Conservation (phyloP, 2,329 filamentous ascomycete species). For the Alternaria sp. region DNA sequence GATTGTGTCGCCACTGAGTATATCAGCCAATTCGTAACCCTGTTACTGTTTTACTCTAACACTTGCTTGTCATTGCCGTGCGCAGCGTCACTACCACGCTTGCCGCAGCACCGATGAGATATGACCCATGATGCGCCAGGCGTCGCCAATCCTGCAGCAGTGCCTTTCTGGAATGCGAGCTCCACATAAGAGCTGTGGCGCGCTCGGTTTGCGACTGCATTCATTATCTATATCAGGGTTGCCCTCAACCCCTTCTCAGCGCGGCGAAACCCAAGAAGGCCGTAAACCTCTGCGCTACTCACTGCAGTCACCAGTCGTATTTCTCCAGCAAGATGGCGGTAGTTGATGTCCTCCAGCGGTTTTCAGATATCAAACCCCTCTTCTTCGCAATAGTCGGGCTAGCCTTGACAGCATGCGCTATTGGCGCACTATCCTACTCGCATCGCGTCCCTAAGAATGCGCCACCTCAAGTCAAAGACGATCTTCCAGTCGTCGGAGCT, state of each 20-base stretch:
- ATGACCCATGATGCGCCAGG: not conserved
- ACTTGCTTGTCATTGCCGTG: not conserved
- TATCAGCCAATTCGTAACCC: not conserved
- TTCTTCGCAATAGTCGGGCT: conserved; percentile 16
- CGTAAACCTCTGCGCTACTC: not conserved
- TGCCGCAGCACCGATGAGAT: not conserved
- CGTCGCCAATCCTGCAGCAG: not conserved
- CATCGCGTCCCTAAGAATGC: conserved; percentile 30
- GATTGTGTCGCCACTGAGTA: not conserved
- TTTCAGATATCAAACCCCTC: conserved; percentile 13
- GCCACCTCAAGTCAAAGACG: conserved; percentile 25
- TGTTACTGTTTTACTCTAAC: not conserved
- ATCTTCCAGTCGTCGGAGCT: conserved; percentile 53
- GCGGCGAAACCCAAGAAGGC: not conserved
- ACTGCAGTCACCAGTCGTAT: not conserved
- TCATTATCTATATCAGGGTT: not conserved
- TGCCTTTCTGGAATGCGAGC: not conserved
- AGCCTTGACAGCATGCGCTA: conserved; percentile 11
- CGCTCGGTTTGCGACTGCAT: not conserved
- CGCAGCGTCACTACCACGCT: not conserved
- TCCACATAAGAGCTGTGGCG: not conserved
- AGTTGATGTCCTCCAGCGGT: not conserved
- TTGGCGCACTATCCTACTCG: conserved; percentile 21
- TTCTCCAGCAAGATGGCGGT: conserved; percentile 19
- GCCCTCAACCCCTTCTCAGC: not conserved